Percentiles rank a stretch among this genome's conserved stretches.
Conservation (phyloP, 768 basidiomycete species). For the Serendipita vermifera region DNA sequence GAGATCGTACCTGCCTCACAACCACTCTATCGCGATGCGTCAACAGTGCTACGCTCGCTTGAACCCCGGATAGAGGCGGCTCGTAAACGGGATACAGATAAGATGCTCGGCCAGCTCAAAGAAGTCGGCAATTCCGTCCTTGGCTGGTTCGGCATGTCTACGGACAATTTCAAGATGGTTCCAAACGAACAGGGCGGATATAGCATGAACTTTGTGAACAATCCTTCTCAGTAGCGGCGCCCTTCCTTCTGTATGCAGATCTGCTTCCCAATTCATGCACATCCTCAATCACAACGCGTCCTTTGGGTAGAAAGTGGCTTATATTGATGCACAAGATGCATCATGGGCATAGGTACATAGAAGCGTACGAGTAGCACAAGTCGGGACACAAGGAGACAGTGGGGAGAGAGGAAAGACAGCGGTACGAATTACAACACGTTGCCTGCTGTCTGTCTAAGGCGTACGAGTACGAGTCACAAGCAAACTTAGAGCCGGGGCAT, state of each 20-base stretch:
- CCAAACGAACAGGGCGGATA: conserved; percentile 94
- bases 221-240: neutral
- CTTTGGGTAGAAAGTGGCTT: neutral
- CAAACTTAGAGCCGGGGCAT: no score
- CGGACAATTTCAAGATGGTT: conserved; percentile 93
- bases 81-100: conserved; percentile 74
- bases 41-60: conserved; percentile 38
- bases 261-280: neutral
- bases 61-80: conserved; percentile 60
- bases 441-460: no score
- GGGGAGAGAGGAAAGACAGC: neutral
- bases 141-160: conserved; percentile 87
- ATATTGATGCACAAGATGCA: neutral
- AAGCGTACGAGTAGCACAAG: neutral
- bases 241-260: neutral
- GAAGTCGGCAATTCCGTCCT: conserved; percentile 82
- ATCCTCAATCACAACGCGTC: neutral
- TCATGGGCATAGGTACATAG: neutral
- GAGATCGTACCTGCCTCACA: conserved; percentile 46
- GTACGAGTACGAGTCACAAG: no score
- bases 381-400: neutral
- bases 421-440: no score
- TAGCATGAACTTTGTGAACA: conserved; percentile 63
- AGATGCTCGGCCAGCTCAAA: conserved; percentile 90
- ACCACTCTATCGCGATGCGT: conserved; percentile 35